Evolutionary conservation across 164 flowering plant genomes (phyloP).

Genomic region (Magnolia kwangsiensis): DNA sequence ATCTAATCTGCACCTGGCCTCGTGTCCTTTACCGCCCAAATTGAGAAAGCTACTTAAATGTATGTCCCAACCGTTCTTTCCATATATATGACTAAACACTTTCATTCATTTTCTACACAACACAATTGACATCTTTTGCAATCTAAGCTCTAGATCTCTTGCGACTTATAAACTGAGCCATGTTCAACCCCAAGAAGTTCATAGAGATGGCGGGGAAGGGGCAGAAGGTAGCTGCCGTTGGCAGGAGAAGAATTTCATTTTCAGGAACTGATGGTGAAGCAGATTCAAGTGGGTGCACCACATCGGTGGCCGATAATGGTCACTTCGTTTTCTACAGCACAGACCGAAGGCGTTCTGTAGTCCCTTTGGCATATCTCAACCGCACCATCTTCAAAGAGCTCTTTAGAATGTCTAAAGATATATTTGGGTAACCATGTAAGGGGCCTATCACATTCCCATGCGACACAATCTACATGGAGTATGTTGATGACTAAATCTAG

Average conservation of each 20-base stretch:
- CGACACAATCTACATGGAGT: slow-evolving; percentile 20
- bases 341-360: slow-evolving; percentile 13
- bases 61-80: not conserved
- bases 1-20: not conserved
- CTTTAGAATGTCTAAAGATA: slow-evolving; percentile 28
- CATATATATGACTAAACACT: not conserved
- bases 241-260: not conserved
- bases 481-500: too few species aligned
- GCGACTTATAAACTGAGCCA: not conserved
- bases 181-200: slow-evolving; percentile 10
- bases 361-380: slow-evolving; percentile 25
- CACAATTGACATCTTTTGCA: not conserved
- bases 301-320: slow-evolving; percentile 10
- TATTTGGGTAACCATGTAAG: slow-evolving; percentile 22
- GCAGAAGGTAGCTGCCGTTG: slow-evolving; percentile 5
- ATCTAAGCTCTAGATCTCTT: not conserved
- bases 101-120: not conserved
- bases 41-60: slow-evolving; percentile 1
- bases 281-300: not conserved
- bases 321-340: slow-evolving; percentile 15
- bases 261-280: too few species aligned
- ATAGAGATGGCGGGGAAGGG: slow-evolving; percentile 9
- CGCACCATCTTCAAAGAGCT: slow-evolving; percentile 25
- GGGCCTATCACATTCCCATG: slow-evolving; percentile 28
- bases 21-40: not conserved